A percentile compares a stretch with the other conserved stretches of the same genome.
Conservation (phyloP, 2,329 filamentous ascomycete species). For the Pseudogymnoascus sp. region DNA sequence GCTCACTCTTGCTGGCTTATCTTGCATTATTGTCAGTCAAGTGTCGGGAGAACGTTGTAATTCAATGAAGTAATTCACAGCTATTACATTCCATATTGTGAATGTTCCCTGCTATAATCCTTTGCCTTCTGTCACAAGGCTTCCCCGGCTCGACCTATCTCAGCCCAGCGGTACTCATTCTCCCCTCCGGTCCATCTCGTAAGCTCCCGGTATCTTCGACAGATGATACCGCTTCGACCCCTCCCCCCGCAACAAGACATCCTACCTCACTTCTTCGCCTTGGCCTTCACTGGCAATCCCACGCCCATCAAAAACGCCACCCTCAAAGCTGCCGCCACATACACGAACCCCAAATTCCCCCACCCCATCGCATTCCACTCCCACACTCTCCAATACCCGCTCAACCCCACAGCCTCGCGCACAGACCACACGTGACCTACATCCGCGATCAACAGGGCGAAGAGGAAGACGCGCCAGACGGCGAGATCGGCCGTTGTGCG, state of each 20-base stretch:
- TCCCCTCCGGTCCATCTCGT: background rate
- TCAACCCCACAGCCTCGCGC: conserved; percentile 43
- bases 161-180: background rate
- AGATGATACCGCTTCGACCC: background rate
- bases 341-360: conserved; percentile 66
- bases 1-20: too few species aligned
- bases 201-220: background rate
- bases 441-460: conserved; percentile 66
- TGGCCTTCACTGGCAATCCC: conserved; percentile 35
- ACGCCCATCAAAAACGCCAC: conserved; percentile 52
- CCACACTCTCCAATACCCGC: conserved; percentile 49
- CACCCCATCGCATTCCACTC: conserved; percentile 61
- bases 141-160: background rate
- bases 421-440: conserved; percentile 67
- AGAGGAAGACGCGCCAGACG: conserved; percentile 63
- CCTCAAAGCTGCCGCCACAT: conserved; percentile 54
- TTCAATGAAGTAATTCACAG: too few species aligned
- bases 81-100: too few species aligned
- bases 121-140: background rate
- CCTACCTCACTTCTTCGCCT: conserved; percentile 2
- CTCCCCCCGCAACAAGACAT: background rate
- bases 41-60: too few species aligned
- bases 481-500: conserved; percentile 58
- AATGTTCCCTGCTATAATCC: too few species aligned
- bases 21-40: too few species aligned